Percentiles rank a stretch among this genome's conserved stretches.
Conservation (phyloP, 2,329 filamentous ascomycete genomes). For the Akanthomyces lecanii region DNA sequence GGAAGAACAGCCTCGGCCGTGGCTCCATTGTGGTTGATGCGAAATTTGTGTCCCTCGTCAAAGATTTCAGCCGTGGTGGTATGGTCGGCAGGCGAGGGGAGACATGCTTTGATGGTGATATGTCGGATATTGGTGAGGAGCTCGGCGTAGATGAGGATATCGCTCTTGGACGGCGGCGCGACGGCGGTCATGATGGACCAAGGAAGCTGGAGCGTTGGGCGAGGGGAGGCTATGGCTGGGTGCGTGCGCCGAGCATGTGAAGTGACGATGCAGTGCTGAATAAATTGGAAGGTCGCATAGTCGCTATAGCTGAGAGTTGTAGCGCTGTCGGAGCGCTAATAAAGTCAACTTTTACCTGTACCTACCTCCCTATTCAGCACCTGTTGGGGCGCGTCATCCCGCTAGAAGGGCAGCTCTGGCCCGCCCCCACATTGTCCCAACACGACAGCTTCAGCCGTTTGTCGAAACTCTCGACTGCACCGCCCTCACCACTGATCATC, state of each 20-base stretch:
- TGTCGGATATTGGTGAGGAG: slow-evolving; percentile 61
- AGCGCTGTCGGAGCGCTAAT: not conserved
- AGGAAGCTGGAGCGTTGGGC: slow-evolving; percentile 1
- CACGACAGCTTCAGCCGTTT: not conserved
- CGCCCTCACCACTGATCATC: not conserved
- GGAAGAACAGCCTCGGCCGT: slow-evolving; percentile 39
- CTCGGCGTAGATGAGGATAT: slow-evolving; percentile 56
- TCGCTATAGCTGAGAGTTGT: not conserved
- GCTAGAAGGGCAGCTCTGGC: not conserved
- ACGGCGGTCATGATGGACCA: slow-evolving; percentile 19
- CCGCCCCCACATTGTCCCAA: slow-evolving; percentile 14
- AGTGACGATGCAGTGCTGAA: not conserved
- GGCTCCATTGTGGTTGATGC: slow-evolving; percentile 43
- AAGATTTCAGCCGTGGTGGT: slow-evolving; percentile 43
- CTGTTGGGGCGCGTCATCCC: slow-evolving; percentile 13
- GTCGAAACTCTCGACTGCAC: not conserved
- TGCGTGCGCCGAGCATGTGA: not conserved
- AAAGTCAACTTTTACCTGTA: not conserved
- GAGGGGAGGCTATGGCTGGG: not conserved
- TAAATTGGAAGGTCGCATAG: too few species aligned
- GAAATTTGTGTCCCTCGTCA: slow-evolving; percentile 41
- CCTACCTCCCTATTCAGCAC: not conserved
- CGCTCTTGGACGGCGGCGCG: slow-evolving; percentile 7
- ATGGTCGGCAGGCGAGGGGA: slow-evolving; percentile 40
- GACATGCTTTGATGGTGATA: slow-evolving; percentile 53